Percentiles rank a stretch among this genome's conserved stretches.
These are phyloP conservation scores for Chlamydomonas applanata DNA, from an alignment of 139 green algal species.

Conservation along the genomic window DNA sequence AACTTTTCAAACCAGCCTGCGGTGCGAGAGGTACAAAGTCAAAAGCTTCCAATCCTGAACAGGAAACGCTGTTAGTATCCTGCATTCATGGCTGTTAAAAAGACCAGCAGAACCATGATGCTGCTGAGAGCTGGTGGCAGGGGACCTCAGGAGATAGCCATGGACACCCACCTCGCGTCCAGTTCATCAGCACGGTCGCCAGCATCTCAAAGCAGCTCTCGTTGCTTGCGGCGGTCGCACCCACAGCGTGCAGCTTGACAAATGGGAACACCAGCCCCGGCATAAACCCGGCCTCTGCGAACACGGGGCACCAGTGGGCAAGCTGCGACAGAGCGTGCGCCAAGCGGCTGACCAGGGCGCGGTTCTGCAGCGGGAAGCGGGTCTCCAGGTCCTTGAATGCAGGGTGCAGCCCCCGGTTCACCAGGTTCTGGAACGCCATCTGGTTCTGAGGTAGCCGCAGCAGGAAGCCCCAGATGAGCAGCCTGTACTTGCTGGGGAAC, in stretches of 20 bases:
- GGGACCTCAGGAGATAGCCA: too few relatives aligned
- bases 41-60: background rate
- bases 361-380: background rate
- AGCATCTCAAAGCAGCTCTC: slow-evolving; percentile 45
- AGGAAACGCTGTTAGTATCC: background rate
- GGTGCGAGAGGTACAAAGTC: slow-evolving; percentile 11
- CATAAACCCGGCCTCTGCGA: slow-evolving; percentile 51
- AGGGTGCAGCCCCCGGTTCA: slow-evolving; percentile 44
- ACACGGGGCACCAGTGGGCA: slow-evolving; percentile 64
- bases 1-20: slow-evolving; percentile 65
- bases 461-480: slow-evolving; percentile 51
- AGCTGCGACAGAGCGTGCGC: slow-evolving; percentile 50
- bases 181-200: slow-evolving; percentile 58
- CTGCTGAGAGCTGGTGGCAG: too few relatives aligned
- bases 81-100: too few relatives aligned
- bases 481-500: slow-evolving; percentile 62
- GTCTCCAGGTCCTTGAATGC: slow-evolving; percentile 34
- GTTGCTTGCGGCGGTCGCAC: slow-evolving; percentile 16
- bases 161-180: slow-evolving; percentile 19
- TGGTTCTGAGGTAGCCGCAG: slow-evolving; percentile 65
- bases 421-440: slow-evolving; percentile 46
- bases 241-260: slow-evolving; percentile 49
- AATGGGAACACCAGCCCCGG: slow-evolving; percentile 62
- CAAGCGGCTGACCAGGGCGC: slow-evolving; percentile 38
- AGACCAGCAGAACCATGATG: too few relatives aligned